A percentile compares a stretch with the other conserved stretches of the same genome.
Evolutionary conservation across 371 early-diverging fungal genomes (phyloP).

Genomic region (Circinella umbellata): DNA sequence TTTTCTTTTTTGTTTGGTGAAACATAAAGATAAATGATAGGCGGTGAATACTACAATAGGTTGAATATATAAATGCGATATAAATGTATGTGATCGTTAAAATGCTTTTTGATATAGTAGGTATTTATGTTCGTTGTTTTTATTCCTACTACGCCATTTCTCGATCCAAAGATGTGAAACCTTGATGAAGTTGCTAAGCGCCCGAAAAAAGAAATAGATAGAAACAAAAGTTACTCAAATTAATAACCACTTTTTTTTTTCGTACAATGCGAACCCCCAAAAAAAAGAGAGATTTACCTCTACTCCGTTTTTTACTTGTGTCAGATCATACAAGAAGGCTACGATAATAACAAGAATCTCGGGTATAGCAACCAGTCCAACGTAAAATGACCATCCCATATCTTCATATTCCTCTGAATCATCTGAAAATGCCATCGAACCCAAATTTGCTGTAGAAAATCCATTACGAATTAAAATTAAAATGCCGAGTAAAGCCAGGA

Average conservation of each 20-base stretch:
- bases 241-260: not conserved
- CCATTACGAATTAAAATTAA: slow-evolving; percentile 7
- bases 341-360: slow-evolving; percentile 9
- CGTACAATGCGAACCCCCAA: not conserved
- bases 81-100: no score
- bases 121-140: no score
- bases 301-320: slow-evolving; percentile 17
- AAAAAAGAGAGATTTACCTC: slow-evolving; percentile 10
- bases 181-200: not conserved
- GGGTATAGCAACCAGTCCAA: slow-evolving; percentile 11
- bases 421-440: not conserved
- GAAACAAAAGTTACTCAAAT: no score
- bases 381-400: slow-evolving; percentile 4
- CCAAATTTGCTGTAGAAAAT: not conserved
- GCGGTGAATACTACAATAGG: no score
- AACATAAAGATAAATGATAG: no score
- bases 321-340: slow-evolving; percentile 15
- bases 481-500: not conserved
- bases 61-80: no score
- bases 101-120: no score
- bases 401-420: not conserved
- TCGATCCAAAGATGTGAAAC: slow-evolving; percentile 1
- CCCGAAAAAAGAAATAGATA: not conserved
- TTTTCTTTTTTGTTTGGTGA: no score
- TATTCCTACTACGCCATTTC: not conserved